Percentiles rank a stretch among this genome's conserved stretches.
phyloP scores from a whole-genome alignment of 2,329 filamentous ascomycete species.

The Alternaria sp. region DNA sequence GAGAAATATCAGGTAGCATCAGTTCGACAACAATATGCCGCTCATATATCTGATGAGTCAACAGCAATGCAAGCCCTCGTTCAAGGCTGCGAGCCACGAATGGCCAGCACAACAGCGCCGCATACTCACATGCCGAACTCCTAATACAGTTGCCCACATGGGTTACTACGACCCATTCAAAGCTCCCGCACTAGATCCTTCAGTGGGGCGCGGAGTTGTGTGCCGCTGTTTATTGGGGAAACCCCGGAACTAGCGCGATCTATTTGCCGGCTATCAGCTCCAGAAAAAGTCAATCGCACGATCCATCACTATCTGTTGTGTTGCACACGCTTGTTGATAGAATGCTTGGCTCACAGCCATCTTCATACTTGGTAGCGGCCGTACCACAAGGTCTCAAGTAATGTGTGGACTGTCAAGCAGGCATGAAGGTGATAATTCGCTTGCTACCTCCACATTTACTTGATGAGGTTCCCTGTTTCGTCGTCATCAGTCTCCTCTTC shows the following conservation, averaged over 20 bases:
- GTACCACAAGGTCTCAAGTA: background rate
- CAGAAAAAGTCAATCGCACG: background rate
- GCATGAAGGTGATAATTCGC: background rate
- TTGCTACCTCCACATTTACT: background rate
- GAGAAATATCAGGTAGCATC: background rate
- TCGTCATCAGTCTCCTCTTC: constrained; percentile 34
- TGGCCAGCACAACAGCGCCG: background rate
- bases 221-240: background rate
- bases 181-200: background rate
- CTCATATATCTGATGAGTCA: background rate
- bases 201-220: background rate
- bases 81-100: background rate
- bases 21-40: background rate
- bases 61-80: background rate
- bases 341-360: too few species aligned
- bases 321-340: background rate
- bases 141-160: background rate
- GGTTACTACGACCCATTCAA: background rate
- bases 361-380: too few species aligned
- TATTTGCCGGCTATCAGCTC: background rate
- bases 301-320: background rate
- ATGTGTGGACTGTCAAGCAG: background rate
- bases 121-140: background rate
- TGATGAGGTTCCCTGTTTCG: constrained; percentile 43
- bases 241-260: background rate